Evolutionary conservation across 2,329 filamentous ascomycete species (phyloP), one percentile per base, ranked within the genome.

Genomic region (Zymoseptoria crescenta): DNA sequence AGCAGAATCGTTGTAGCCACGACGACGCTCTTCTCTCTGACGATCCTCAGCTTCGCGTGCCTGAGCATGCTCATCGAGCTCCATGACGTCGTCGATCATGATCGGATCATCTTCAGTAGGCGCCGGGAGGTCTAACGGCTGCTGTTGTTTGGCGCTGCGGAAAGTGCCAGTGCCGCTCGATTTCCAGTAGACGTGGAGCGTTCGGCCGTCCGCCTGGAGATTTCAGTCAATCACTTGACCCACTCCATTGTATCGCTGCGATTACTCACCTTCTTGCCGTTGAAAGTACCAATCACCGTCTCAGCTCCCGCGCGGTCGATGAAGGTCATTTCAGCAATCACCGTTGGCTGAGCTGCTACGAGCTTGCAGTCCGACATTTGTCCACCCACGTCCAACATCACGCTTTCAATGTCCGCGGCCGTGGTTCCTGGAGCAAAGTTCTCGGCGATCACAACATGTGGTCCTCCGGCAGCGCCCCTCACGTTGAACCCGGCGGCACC

Each of bases 401-500:
- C 89, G 67, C 86, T 88, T 77, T 91, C 88, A 60, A 94, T 90
- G 69, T 94, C 89, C 29, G 87, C 88, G 1, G 87, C 87, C 6
- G 89, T 91, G 0, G 89, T 94, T 45, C 89, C 89, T 1, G 84
- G 84, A 10, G 89, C 89, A 71, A 94, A 91, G 77, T 94, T 94
- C 73, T 89, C 87, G 2, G 87, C 88, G 71, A 90, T 82, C 24
- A 94, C 82, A 19, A 83, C 81, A 67, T 83, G 89, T 1, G 88
- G 88, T 0, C 88, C 87, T 27, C 8, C 87, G 10, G 76, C 77
- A 56, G 75, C 75, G n/a, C 89, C 89, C 56, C 84, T 80, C 64
- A 94, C 92, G 41, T 81, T 85, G 52, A 93, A 81, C 20, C 86
- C 85, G 61, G 69, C 69, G 49, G 49, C 35, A 45, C 10, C 35